Conservation (phyloP, 1,139 yeast genomes). For the Saccharomyces hybrid region DNA sequence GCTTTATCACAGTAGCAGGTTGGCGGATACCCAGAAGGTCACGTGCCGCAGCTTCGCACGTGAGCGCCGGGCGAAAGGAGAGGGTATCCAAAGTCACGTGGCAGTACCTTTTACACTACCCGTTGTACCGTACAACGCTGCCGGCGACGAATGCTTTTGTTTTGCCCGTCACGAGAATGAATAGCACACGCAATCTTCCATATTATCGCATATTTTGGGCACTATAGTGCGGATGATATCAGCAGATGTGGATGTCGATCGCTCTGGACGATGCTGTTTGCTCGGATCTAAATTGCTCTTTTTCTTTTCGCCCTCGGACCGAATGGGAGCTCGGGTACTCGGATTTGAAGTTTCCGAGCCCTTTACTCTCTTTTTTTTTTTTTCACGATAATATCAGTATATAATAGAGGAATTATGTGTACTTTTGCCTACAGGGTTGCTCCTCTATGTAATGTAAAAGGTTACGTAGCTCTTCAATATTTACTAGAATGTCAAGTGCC, state of each 20-base stretch:
- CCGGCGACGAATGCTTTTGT: background rate
- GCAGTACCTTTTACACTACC: background rate
- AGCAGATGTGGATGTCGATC: background rate
- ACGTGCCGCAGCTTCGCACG: background rate
- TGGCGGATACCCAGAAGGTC: background rate
- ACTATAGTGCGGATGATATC: background rate
- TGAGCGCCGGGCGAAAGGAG: background rate
- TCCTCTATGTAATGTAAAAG: background rate
- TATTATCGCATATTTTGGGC: no score
- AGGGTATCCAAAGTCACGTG: background rate
- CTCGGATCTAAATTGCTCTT: background rate
- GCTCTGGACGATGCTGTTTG: background rate
- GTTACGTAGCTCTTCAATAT: background rate
- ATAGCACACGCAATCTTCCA: background rate
- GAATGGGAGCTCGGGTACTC: background rate
- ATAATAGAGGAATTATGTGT: background rate
- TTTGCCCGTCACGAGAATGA: background rate
- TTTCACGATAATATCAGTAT: background rate
- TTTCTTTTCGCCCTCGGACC: background rate
- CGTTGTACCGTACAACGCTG: background rate
- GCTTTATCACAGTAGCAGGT: conserved; percentile 32
- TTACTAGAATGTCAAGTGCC: background rate
- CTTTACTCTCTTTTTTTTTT: background rate
- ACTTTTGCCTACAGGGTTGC: background rate
- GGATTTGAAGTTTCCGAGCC: background rate